Percentiles rank a stretch among this genome's conserved stretches.
Conservation (phyloP, 225 moss, liverwort and hornwort genomes). For the Polytrichum commune region DNA sequence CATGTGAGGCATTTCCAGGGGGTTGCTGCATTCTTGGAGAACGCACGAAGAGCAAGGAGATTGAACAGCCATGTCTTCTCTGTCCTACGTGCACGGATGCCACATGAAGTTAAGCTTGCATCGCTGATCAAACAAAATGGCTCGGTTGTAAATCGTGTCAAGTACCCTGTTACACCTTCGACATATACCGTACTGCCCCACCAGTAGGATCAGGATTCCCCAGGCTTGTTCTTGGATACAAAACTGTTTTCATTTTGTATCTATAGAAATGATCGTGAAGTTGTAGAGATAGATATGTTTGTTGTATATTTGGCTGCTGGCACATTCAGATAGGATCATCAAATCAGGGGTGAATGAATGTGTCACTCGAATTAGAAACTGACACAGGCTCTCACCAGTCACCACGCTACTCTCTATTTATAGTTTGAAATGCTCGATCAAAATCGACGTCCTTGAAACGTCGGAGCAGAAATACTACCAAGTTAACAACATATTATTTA, state of each 20-base stretch:
- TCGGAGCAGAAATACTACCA: too few species aligned
- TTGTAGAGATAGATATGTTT: too few species aligned
- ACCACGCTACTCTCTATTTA: too few species aligned
- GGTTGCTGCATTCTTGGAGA: slow-evolving; percentile 47
- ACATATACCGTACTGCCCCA: neutral
- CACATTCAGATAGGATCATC: too few species aligned
- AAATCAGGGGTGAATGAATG: too few species aligned
- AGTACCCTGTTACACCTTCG: slow-evolving; percentile 55
- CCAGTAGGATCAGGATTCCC: neutral
- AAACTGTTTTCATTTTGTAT: neutral
- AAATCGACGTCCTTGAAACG: too few species aligned
- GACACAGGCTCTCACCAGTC: too few species aligned
- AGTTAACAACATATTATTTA: too few species aligned
- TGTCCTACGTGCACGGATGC: slow-evolving; percentile 52
- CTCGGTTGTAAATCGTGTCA: slow-evolving; percentile 53
- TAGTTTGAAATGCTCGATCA: too few species aligned
- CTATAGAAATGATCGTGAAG: too few species aligned
- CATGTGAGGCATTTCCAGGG: slow-evolving; percentile 27
- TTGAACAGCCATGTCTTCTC: slow-evolving; percentile 61
- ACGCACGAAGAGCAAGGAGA: slow-evolving; percentile 46
- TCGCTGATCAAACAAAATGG: slow-evolving; percentile 58
- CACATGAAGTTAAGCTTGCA: slow-evolving; percentile 55
- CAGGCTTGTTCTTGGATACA: neutral
- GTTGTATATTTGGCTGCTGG: too few species aligned
- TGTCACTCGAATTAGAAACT: too few species aligned